Evolutionary conservation across 2,329 filamentous ascomycete species (phyloP).

Genomic region (Zasmidium citrigriseum): DNA sequence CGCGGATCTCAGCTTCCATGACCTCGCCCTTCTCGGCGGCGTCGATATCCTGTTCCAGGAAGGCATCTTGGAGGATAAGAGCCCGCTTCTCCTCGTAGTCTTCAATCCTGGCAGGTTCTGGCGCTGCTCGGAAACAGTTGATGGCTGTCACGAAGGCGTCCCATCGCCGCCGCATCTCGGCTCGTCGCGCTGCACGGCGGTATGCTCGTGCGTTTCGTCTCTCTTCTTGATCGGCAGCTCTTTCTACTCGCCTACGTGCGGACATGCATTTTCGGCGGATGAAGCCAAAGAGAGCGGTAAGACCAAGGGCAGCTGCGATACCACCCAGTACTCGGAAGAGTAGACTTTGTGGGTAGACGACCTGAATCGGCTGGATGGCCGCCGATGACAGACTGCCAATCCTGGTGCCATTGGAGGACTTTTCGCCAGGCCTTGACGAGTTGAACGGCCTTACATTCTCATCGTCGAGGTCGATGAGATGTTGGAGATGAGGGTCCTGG

Average conservation of each 20-base stretch:
- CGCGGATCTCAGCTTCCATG: conserved; percentile 53
- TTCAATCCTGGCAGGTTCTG: conserved; percentile 35
- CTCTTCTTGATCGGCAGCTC: conserved; percentile 57
- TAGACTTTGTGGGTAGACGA: conserved; percentile 28
- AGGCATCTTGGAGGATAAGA: conserved; percentile 45
- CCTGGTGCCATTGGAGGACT: conserved; percentile 15
- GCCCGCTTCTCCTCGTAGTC: conserved; percentile 56
- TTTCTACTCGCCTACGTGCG: conserved; percentile 53
- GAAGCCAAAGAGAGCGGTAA: conserved; percentile 46
- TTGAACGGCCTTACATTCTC: conserved; percentile 10
- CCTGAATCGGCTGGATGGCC: conserved; percentile 16
- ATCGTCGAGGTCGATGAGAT: conserved; percentile 22
- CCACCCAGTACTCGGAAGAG: conserved; percentile 44
- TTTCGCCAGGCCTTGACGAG: conserved; percentile 3
- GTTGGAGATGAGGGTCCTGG: conserved; percentile 21
- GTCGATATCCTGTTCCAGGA: conserved; percentile 43
- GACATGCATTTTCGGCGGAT: conserved; percentile 52
- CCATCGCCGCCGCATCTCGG: conserved; percentile 55
- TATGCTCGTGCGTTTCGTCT: conserved; percentile 54
- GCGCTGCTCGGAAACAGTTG: conserved; percentile 33
- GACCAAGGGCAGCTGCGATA: conserved; percentile 47
- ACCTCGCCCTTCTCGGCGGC: conserved; percentile 43
- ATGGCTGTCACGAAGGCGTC: conserved; percentile 31
- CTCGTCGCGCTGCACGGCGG: conserved; percentile 53
- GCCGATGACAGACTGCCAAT: conserved; percentile 16